Evolutionary conservation across 2,329 filamentous ascomycete species (phyloP).

Genomic region (Fusarium sp.): DNA sequence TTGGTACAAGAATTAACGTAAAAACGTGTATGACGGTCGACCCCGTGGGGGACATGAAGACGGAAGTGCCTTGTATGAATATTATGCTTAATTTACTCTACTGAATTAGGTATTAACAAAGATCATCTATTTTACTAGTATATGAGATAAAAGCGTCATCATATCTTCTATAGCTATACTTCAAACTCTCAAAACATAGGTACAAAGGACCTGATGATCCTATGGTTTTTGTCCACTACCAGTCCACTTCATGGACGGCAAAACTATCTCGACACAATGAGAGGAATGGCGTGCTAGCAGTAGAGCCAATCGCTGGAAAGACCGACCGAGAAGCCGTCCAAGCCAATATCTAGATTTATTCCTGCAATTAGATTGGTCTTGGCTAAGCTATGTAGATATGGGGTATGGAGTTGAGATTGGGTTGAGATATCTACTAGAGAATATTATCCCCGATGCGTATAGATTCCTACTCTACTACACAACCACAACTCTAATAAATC

Average conservation of each 20-base stretch:
- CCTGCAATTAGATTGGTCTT: conserved; percentile 7
- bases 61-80: no score
- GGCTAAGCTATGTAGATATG: not conserved
- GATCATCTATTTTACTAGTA: no score
- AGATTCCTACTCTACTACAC: fast-evolving
- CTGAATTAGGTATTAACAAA: no score
- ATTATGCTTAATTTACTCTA: no score
- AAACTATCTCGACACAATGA: conserved; percentile 17
- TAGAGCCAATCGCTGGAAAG: conserved; percentile 36
- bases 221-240: not conserved
- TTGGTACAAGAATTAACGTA: not conserved
- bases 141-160: no score
- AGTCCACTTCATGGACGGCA: conserved; percentile 18
- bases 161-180: no score
- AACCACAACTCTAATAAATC: conserved; percentile 3
- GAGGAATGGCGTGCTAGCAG: conserved; percentile 40
- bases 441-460: not conserved
- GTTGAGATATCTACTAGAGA: not conserved
- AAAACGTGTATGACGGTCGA: not conserved
- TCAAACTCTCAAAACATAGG: no score
- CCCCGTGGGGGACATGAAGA: conserved; percentile 13
- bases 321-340: conserved; percentile 39
- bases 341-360: not conserved
- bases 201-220: no score
- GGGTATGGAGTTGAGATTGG: not conserved